Evolutionary conservation across 805 yeast genomes (phyloP).

Genomic region (Saturnispora besseyi): DNA sequence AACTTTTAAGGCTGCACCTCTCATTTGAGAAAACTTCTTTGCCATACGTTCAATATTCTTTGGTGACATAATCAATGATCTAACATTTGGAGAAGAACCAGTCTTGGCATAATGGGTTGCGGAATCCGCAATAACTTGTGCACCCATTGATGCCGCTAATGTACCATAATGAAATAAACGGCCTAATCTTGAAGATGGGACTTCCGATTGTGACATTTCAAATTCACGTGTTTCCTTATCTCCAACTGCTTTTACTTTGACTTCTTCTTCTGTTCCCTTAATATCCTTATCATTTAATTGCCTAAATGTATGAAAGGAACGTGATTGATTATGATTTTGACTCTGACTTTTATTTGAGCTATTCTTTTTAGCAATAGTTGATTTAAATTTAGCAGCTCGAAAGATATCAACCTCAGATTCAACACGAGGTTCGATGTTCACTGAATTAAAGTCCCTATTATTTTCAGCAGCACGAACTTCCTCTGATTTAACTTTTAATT

Average conservation of each 20-base stretch:
- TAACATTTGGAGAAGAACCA: conserved; percentile 37
- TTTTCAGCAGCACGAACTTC: conserved; percentile 16
- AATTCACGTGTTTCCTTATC: conserved; percentile 30
- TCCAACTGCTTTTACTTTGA: conserved; percentile 19
- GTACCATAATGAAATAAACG: conserved; percentile 89
- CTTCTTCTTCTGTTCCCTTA: neutral
- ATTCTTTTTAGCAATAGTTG: conserved; percentile 12
- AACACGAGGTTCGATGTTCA: conserved; percentile 8
- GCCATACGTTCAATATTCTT: conserved; percentile 83
- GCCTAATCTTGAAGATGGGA: conserved; percentile 82
- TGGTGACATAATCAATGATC: conserved; percentile 62
- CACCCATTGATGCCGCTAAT: conserved; percentile 83
- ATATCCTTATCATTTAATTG: neutral
- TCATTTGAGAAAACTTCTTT: conserved; percentile 80
- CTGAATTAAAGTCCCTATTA: conserved; percentile 12
- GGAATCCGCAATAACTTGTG: conserved; percentile 75
- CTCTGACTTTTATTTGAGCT: neutral
- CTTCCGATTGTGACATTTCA: conserved; percentile 54
- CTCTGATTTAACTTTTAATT: conserved; percentile 20
- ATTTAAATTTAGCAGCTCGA: conserved; percentile 26
- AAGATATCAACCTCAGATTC: conserved; percentile 24
- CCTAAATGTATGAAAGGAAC: conserved; percentile 10
- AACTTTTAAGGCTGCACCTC: conserved; percentile 96
- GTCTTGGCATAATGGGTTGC: conserved; percentile 53
- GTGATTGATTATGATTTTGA: conserved; percentile 6